Evolutionary conservation across 805 yeast species (phyloP).

Genomic region (Blastobotrys chiropterorum): DNA sequence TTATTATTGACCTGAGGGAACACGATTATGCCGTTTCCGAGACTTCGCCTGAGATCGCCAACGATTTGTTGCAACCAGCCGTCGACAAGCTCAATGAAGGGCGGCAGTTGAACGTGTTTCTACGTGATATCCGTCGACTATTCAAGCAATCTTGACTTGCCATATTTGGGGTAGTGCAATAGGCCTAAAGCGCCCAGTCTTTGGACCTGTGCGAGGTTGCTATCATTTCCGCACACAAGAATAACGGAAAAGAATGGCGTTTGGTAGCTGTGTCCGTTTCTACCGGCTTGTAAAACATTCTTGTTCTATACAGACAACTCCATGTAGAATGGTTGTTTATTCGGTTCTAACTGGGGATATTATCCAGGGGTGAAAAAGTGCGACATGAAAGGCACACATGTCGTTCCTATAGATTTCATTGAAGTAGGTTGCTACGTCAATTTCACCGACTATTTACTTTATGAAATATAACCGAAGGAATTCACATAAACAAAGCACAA

Average conservation of each 20-base stretch:
- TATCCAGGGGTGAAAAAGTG: no score
- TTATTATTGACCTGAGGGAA: constrained; percentile 42
- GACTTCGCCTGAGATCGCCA: constrained; percentile 36
- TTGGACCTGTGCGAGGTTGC: neutral
- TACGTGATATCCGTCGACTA: constrained; percentile 24
- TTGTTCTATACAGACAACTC: no score
- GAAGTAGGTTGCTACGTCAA: no score
- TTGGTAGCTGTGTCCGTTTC: neutral
- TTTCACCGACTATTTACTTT: no score
- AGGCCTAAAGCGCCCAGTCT: neutral
- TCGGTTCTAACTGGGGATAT: no score
- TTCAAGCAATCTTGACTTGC: constrained; percentile 16
- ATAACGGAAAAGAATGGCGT: neutral
- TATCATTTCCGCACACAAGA: neutral
- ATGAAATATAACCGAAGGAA: no score
- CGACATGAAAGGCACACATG: no score
- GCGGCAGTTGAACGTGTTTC: constrained; percentile 23
- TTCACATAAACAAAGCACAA: no score
- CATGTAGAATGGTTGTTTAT: no score
- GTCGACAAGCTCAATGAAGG: constrained; percentile 21
- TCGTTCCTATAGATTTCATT: no score
- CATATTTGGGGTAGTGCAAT: neutral
- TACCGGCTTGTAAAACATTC: neutral
- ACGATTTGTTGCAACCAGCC: constrained; percentile 18
- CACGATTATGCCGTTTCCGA: constrained; percentile 32